A percentile compares a stretch with the other conserved stretches of the same genome.
phyloP scores from a whole-genome alignment of 768 basidiomycete species.

The Phaffia tasmanica region DNA sequence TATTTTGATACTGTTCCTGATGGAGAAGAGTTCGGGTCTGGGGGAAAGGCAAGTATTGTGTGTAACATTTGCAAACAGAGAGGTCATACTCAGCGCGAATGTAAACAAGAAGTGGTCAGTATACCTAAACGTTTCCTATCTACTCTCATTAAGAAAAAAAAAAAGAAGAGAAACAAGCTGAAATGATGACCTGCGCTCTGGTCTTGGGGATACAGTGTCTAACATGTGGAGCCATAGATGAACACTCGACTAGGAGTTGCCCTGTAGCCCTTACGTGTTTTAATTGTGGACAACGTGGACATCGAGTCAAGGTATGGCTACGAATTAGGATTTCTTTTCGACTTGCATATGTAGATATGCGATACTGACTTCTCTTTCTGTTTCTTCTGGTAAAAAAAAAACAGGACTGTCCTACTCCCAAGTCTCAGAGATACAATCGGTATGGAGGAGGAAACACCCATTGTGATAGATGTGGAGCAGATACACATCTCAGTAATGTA shows the following conservation, averaged over 20 bases:
- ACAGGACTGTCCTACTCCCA: conserved; percentile 22
- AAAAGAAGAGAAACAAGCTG: not conserved
- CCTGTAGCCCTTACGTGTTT: conserved; percentile 26
- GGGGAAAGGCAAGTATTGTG: conserved; percentile 22
- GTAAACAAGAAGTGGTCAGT: conserved; percentile 21
- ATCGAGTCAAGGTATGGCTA: conserved; percentile 22
- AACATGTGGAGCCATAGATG: conserved; percentile 24
- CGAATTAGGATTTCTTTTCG: no score
- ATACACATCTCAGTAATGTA: conserved; percentile 23
- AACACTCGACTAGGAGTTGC: conserved; percentile 23
- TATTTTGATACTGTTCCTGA: conserved; percentile 22
- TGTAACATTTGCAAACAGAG: conserved; percentile 24
- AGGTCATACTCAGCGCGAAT: conserved; percentile 22
- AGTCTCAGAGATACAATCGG: conserved; percentile 4
- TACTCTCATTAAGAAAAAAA: not conserved
- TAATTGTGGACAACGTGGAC: conserved; percentile 23
- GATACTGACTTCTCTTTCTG: no score
- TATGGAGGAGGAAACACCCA: conserved; percentile 18
- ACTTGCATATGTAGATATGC: no score
- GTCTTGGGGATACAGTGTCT: conserved; percentile 13
- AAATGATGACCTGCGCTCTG: not conserved
- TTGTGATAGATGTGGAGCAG: conserved; percentile 25
- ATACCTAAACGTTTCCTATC: not conserved
- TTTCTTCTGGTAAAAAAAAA: no score
- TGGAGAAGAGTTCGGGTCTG: conserved; percentile 9